A percentile compares a stretch with the other conserved stretches of the same genome.
Evolutionary conservation across 164 flowering plant genomes (phyloP).

Genomic region (Liquidambar formosana): DNA sequence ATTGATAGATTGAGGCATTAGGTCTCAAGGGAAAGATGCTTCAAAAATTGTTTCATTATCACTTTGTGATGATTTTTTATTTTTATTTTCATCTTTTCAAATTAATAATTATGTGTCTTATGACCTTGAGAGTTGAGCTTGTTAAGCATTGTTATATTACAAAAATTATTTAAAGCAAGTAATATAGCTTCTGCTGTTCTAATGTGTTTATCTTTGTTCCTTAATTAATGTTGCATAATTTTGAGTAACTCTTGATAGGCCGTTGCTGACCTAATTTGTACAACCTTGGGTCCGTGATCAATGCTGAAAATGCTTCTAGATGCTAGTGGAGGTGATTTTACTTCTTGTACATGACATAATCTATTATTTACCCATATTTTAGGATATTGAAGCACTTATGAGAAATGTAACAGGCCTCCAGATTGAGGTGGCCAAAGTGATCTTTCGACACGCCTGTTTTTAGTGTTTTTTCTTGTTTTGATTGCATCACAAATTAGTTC

Average conservation of each 20-base stretch:
- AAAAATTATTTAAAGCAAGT: too few relatives aligned
- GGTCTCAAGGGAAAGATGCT: too few relatives aligned
- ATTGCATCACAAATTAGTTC: neutral
- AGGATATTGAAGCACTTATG: too few relatives aligned
- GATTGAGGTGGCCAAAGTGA: too few relatives aligned
- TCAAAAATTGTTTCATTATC: too few relatives aligned
- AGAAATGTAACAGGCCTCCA: too few relatives aligned
- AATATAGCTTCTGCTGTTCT: too few relatives aligned
- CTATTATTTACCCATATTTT: neutral
- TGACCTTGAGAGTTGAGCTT: neutral
- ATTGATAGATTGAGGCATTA: too few relatives aligned
- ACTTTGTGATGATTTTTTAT: too few relatives aligned
- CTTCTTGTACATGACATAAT: neutral
- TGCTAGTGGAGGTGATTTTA: conserved; percentile 81
- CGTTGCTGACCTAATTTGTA: conserved; percentile 93
- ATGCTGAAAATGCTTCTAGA: conserved; percentile 97
- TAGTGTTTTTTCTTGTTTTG: neutral
- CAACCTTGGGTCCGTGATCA: conserved; percentile 95
- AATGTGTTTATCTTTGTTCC: too few relatives aligned
- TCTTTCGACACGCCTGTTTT: neutral
- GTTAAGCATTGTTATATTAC: too few relatives aligned
- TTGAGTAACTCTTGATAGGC: conserved; percentile 44
- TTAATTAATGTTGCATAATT: neutral
- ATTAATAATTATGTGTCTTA: neutral
- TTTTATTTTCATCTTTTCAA: neutral